Percentiles rank a stretch among this genome's conserved stretches.
These are phyloP conservation scores for Monosporozyma aquatica DNA, from an alignment of 805 yeast species.

Conservation along the genomic window DNA sequence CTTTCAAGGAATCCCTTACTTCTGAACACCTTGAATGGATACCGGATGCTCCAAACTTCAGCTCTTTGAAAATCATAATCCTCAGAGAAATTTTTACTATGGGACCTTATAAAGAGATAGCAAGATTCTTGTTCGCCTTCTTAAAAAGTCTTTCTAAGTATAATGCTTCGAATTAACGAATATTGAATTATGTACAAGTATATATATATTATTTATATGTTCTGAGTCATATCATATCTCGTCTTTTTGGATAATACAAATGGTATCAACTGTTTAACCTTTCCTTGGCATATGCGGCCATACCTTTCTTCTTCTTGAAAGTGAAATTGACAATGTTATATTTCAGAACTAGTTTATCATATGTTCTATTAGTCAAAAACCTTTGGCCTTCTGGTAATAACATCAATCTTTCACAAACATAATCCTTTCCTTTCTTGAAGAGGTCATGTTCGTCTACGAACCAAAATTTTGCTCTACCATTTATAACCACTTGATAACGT, in stretches of 20 bases:
- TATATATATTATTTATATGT: too few relatives aligned
- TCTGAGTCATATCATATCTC: not conserved
- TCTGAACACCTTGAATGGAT: conserved; percentile 10
- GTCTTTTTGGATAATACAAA: not conserved
- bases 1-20: conserved; percentile 8
- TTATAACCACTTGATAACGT: conserved; percentile 53
- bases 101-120: conserved; percentile 42
- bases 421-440: conserved; percentile 27
- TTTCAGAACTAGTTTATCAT: conserved; percentile 50
- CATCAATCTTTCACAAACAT: conserved; percentile 32
- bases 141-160: conserved; percentile 39
- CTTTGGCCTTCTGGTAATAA: conserved; percentile 32
- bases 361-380: conserved; percentile 33
- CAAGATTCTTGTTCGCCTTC: conserved; percentile 44
- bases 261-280: not conserved
- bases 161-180: not conserved
- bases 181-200: not conserved
- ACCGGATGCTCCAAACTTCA: conserved; percentile 25
- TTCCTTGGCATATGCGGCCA: not conserved
- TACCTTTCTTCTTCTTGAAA: conserved; percentile 8
- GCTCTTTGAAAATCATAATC: conserved; percentile 38
- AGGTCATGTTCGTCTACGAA: conserved; percentile 34
- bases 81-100: conserved; percentile 30
- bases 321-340: conserved; percentile 41
- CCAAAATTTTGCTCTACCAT: conserved; percentile 58